Conservation (phyloP, 495 filamentous ascomycete species). For the Margaritispora aquatica region DNA sequence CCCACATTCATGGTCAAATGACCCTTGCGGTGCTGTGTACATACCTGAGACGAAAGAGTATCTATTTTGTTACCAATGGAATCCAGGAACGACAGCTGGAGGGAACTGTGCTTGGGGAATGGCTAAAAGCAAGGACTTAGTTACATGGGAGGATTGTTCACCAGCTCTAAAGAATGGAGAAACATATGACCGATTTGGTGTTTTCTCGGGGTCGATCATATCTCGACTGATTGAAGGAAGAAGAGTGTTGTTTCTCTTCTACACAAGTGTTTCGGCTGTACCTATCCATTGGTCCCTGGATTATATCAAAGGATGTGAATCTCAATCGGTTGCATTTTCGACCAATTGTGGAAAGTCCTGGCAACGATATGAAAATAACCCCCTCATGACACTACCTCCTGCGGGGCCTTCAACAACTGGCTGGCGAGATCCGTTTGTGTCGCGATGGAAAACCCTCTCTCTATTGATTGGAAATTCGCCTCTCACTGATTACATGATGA, state of each 20-base stretch:
- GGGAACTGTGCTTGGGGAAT: slow-evolving; percentile 21
- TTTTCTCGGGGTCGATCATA: slow-evolving; percentile 19
- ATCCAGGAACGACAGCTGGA: slow-evolving; percentile 15
- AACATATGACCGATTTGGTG: slow-evolving; percentile 18
- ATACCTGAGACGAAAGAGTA: slow-evolving; percentile 21
- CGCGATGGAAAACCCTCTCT: slow-evolving; percentile 24
- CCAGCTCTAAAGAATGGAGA: slow-evolving; percentile 12
- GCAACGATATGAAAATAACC: slow-evolving; percentile 27
- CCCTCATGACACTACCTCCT: slow-evolving; percentile 24
- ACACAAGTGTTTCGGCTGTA: slow-evolving; percentile 28
- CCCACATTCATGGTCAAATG: slow-evolving; percentile 20
- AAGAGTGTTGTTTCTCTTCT: slow-evolving; percentile 24
- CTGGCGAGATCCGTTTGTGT: slow-evolving; percentile 30
- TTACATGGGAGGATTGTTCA: slow-evolving; percentile 17
- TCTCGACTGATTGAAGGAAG: slow-evolving; percentile 13
- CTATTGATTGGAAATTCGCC: slow-evolving; percentile 15
- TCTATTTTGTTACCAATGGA: slow-evolving; percentile 25
- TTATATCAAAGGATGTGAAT: slow-evolving; percentile 30
- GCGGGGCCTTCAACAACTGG: slow-evolving; percentile 25
- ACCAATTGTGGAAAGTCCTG: slow-evolving; percentile 26
- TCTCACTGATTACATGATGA: slow-evolving; percentile 26
- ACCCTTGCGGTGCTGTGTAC: slow-evolving; percentile 20
- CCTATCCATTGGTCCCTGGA: slow-evolving; percentile 29
- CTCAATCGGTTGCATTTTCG: slow-evolving; percentile 30
- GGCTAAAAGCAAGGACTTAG: slow-evolving; percentile 17